These are phyloP conservation scores for Mesembryanthemum crystallinum DNA, from an alignment of 148 eudicot genomes.

Conservation along the genomic window DNA sequence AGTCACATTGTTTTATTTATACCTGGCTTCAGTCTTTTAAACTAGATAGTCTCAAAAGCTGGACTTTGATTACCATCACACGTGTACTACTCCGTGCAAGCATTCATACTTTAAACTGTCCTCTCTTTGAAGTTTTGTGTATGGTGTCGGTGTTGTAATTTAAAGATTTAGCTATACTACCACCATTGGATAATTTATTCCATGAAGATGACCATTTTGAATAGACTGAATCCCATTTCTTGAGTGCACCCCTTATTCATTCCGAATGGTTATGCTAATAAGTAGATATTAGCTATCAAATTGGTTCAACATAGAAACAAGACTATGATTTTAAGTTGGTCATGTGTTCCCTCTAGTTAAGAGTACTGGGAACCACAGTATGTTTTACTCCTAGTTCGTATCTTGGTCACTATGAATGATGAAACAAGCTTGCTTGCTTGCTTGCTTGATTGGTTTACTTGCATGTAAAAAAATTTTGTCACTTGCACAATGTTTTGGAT, in stretches of 20 bases:
- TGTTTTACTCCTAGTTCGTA: not conserved
- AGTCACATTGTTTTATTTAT: slow-evolving; percentile 6
- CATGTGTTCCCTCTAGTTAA: not conserved
- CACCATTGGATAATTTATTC: not conserved
- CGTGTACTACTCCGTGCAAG: slow-evolving; percentile 23
- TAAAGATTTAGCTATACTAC: not conserved
- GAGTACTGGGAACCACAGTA: not conserved
- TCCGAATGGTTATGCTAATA: not conserved
- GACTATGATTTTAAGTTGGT: not conserved
- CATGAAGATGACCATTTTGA: not conserved
- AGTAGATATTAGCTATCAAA: not conserved
- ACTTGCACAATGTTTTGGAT: not conserved
- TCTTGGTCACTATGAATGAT: not conserved
- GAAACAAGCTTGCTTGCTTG: not conserved
- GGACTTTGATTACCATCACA: slow-evolving; percentile 22
- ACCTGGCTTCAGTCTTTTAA: slow-evolving; percentile 15
- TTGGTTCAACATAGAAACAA: not conserved
- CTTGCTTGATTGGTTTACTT: not conserved
- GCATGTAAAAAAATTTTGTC: not conserved
- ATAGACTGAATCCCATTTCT: not conserved
- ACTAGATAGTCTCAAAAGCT: slow-evolving; percentile 18
- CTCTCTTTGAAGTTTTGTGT: slow-evolving; percentile 10
- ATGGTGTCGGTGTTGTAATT: not conserved
- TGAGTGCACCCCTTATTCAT: not conserved
- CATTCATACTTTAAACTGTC: not conserved